phyloP scores from a whole-genome alignment of 176 grass and related monocot genomes.

The Triticum timopheevii region DNA sequence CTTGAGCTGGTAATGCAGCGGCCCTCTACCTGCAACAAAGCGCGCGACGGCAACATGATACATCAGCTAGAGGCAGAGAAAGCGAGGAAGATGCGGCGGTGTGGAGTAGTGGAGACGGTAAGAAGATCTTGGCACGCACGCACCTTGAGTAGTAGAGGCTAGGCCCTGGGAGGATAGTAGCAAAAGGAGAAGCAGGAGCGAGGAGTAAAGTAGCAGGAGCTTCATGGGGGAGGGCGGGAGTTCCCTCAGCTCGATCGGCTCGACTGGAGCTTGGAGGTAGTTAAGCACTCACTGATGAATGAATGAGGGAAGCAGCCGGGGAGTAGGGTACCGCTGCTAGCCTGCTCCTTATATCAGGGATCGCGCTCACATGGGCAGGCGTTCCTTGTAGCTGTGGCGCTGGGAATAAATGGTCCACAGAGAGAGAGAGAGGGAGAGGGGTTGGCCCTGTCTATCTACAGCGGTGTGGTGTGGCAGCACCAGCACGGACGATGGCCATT shows the following conservation, averaged over 20 bases:
- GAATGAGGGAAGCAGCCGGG: conserved; percentile 8
- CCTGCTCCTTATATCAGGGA: conserved; percentile 24
- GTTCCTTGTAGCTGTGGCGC: conserved; percentile 28
- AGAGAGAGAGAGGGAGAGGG: conserved; percentile 15
- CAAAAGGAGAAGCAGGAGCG: conserved; percentile 34
- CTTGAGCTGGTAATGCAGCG: conserved; percentile 12
- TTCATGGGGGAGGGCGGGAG: conserved; percentile 16
- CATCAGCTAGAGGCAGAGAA: neutral
- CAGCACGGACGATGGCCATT: conserved; percentile 40
- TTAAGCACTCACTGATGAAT: neutral
- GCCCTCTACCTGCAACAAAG: conserved; percentile 38
- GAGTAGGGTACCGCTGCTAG: neutral
- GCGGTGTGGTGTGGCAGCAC: neutral
- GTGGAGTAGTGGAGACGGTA: too few species aligned
- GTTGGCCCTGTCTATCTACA: conserved; percentile 25
- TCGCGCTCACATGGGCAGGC: conserved; percentile 40
- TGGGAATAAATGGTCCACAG: conserved; percentile 21
- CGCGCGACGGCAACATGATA: neutral
- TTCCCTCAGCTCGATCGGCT: neutral
- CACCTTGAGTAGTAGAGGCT: conserved; percentile 36
- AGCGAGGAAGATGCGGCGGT: too few species aligned
- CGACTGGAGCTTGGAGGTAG: conserved; percentile 17
- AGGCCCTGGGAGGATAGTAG: conserved; percentile 26
- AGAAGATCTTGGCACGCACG: too few species aligned
- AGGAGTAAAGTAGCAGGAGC: conserved; percentile 21